Conservation (phyloP, 805 yeast genomes). For the Kurtzmaniella cleridarum region DNA sequence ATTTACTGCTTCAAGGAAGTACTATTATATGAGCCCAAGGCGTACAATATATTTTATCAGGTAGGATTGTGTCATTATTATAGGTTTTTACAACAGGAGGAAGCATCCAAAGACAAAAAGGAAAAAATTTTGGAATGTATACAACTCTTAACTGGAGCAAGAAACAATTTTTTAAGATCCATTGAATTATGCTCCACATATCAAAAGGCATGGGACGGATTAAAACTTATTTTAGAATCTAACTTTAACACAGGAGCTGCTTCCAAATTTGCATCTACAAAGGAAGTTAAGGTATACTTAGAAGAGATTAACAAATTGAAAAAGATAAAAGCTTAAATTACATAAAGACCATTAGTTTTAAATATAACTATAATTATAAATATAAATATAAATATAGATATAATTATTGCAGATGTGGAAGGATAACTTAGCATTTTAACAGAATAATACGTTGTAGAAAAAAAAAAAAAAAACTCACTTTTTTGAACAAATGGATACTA, state of each 20-base stretch:
- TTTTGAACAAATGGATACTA: too few relatives aligned
- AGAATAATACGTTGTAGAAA: too few relatives aligned
- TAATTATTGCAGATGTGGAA: too few relatives aligned
- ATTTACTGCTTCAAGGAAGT: slow-evolving; percentile 67
- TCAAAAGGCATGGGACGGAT: slow-evolving; percentile 71
- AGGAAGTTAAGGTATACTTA: slow-evolving; percentile 17
- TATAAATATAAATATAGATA: too few relatives aligned
- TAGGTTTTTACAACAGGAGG: slow-evolving; percentile 17
- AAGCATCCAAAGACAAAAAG: slow-evolving; percentile 16
- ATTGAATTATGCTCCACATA: slow-evolving; percentile 73
- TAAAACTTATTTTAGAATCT: slow-evolving; percentile 31
- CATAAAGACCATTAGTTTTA: too few relatives aligned
- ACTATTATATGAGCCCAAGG: slow-evolving; percentile 60
- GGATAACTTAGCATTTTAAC: too few relatives aligned
- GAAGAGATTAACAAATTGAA: slow-evolving; percentile 19
- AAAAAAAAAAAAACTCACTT: too few relatives aligned
- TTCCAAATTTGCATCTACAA: slow-evolving; percentile 7
- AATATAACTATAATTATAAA: too few relatives aligned
- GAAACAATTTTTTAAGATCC: slow-evolving; percentile 57
- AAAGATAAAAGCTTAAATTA: not conserved
- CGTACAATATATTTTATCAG: slow-evolving; percentile 59
- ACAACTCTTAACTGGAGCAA: slow-evolving; percentile 20
- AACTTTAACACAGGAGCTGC: slow-evolving; percentile 15
- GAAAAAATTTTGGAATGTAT: slow-evolving; percentile 24
- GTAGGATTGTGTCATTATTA: slow-evolving; percentile 45